Percentiles rank a stretch among this genome's conserved stretches.
Conservation (phyloP, 805 yeast species). For the Ogataea populi-albae region DNA sequence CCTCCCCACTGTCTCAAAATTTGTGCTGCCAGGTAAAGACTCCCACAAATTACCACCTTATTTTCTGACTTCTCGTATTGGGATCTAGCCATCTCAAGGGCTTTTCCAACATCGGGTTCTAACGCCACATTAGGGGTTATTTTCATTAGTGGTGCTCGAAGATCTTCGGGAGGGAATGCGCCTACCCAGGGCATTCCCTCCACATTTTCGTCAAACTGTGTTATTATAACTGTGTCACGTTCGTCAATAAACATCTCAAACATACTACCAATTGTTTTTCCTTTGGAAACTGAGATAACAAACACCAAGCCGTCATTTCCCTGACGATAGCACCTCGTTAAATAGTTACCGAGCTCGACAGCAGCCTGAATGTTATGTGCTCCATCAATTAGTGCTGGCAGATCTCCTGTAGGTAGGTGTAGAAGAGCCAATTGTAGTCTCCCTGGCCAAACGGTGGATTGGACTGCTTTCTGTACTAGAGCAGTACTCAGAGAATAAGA, state of each 20-base stretch:
- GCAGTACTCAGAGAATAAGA: conserved; percentile 24
- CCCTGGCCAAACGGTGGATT: conserved; percentile 77
- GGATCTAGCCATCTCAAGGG: conserved; percentile 25
- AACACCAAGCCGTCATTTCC: conserved; percentile 41
- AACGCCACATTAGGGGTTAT: conserved; percentile 27
- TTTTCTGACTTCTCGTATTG: conserved; percentile 7
- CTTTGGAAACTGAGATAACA: conserved; percentile 72
- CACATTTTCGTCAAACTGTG: conserved; percentile 59
- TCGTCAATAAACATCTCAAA: conserved; percentile 45
- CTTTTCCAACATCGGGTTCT: conserved; percentile 25
- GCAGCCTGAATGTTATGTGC: conserved; percentile 93
- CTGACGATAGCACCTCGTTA: conserved; percentile 30
- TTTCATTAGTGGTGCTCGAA: conserved; percentile 25
- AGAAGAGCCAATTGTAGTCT: conserved; percentile 57
- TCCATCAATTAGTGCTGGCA: conserved; percentile 68
- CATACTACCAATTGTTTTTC: conserved; percentile 57
- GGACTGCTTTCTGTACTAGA: conserved; percentile 49
- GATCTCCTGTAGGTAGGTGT: conserved; percentile 21
- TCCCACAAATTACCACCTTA: conserved; percentile 60
- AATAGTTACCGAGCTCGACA: conserved; percentile 56
- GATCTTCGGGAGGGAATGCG: conserved; percentile 38
- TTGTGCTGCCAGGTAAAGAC: conserved; percentile 65
- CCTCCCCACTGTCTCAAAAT: conserved; percentile 32
- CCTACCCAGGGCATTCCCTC: conserved; percentile 94
- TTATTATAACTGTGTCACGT: conserved; percentile 57